Evolutionary conservation across 2,329 filamentous ascomycete genomes (phyloP).

Genomic region (Ustilaginoidea virens): DNA sequence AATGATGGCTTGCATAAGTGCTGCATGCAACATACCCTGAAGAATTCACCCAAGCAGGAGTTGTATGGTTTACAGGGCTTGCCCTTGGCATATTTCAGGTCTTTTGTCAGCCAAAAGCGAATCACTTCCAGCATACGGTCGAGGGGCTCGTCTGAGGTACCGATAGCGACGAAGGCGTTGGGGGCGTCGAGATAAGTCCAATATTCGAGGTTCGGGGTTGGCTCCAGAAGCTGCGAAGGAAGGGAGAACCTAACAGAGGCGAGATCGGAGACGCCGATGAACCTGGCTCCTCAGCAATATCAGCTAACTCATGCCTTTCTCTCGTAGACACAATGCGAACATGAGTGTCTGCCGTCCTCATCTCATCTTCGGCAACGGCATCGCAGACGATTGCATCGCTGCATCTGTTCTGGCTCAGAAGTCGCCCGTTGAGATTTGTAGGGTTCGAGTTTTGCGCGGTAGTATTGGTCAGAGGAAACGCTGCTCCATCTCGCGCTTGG

Average conservation of each 20-base stretch:
- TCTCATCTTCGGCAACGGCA: no score
- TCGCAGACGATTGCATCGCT: no score
- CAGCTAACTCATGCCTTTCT: conserved; percentile 4
- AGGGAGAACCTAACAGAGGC: conserved; percentile 91
- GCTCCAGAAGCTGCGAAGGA: conserved; percentile 87
- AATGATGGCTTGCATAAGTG: no score
- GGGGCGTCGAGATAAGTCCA: conserved; percentile 97
- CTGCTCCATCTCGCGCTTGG: no score
- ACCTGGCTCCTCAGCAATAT: conserved; percentile 35
- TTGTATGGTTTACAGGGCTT: conserved; percentile 99
- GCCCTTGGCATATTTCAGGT: conserved; percentile 96
- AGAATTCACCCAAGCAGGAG: conserved; percentile 92
- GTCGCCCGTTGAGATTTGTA: no score
- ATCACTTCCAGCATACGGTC: conserved; percentile 91
- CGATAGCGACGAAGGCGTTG: conserved; percentile 70
- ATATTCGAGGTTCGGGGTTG: conserved; percentile 93
- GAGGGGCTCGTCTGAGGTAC: conserved; percentile 78
- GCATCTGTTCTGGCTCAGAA: no score
- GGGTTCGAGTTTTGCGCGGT: no score
- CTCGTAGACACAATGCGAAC: no score
- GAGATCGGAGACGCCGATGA: conserved; percentile 91
- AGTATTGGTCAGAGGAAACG: no score
- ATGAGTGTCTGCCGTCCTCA: no score
- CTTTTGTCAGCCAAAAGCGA: conserved; percentile 98
- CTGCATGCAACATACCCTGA: conserved; percentile 50